Percentiles rank a stretch among this genome's conserved stretches.
Conservation (phyloP, 2,329 filamentous ascomycete species). For the Rhexocercosporidium sp. region DNA sequence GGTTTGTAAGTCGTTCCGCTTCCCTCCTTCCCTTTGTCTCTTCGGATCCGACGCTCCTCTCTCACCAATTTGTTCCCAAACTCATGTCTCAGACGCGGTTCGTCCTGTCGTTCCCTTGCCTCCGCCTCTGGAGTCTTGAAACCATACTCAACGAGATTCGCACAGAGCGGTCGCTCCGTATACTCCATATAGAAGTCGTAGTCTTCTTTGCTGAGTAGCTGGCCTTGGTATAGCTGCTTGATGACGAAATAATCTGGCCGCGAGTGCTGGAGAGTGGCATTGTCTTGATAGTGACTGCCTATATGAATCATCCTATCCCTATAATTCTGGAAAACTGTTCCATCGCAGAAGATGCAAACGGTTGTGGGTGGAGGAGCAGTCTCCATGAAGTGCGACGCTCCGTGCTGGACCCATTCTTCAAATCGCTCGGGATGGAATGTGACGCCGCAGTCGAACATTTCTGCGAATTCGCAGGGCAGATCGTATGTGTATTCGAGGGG, state of each 20-base stretch:
- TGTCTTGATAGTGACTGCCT: constrained; percentile 45
- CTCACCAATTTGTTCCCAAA: constrained; percentile 21
- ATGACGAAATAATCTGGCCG: constrained; percentile 50
- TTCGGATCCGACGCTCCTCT: constrained; percentile 23
- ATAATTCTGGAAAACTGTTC: constrained; percentile 26
- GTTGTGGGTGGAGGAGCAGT: too few relatives aligned
- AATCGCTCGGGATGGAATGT: constrained; percentile 47
- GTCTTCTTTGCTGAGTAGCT: constrained; percentile 42
- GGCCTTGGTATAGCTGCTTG: constrained; percentile 43
- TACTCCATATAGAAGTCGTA: constrained; percentile 28
- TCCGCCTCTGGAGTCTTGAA: constrained; percentile 26
- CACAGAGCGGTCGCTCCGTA: constrained; percentile 29
- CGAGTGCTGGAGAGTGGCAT: too few relatives aligned
- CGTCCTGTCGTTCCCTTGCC: not conserved
- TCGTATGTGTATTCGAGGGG: constrained; percentile 21
- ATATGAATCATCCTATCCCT: constrained; percentile 56
- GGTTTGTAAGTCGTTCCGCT: not conserved
- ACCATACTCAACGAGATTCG: constrained; percentile 16
- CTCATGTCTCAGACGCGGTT: too few relatives aligned
- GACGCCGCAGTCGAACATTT: constrained; percentile 42
- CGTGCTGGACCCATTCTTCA: constrained; percentile 54
- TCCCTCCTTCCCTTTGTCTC: constrained; percentile 9
- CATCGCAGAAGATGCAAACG: constrained; percentile 59
- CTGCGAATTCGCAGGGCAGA: constrained; percentile 38
- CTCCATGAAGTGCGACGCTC: constrained; percentile 46